These are phyloP conservation scores for Strobilomyces confusus DNA, from an alignment of 768 basidiomycete species.

Conservation along the genomic window DNA sequence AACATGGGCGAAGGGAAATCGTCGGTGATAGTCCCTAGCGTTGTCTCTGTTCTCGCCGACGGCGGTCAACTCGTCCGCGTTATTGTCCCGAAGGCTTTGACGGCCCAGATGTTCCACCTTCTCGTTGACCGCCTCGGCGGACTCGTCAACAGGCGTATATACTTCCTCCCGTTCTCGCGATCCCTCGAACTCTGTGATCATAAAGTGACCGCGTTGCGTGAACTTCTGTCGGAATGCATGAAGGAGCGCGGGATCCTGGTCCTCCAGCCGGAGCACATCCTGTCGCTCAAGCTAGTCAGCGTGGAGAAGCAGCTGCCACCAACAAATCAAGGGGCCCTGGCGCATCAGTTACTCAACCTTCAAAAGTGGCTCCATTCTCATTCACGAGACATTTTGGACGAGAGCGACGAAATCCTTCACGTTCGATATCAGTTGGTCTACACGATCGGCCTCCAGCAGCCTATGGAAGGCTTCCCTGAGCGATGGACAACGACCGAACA, in stretches of 20 bases:
- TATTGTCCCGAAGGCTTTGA: conserved; percentile 18
- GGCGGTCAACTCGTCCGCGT: conserved; percentile 38
- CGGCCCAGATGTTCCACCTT: conserved; percentile 50
- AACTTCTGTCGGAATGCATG: conserved; percentile 38
- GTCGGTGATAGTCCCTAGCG: conserved; percentile 43
- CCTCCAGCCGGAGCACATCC: conserved; percentile 47
- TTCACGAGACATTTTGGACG: too few relatives aligned
- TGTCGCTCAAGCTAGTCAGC: conserved; percentile 47
- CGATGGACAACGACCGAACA: too few relatives aligned
- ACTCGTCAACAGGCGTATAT: conserved; percentile 45
- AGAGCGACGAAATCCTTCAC: too few relatives aligned
- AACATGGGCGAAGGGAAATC: background rate
- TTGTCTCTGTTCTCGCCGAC: conserved; percentile 37
- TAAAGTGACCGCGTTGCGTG: conserved; percentile 22
- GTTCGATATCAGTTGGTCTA: conserved; percentile 33
- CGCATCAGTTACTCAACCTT: conserved; percentile 22
- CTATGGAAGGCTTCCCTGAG: conserved; percentile 28
- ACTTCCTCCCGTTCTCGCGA: conserved; percentile 47
- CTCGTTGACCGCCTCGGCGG: conserved; percentile 41
- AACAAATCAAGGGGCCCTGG: background rate
- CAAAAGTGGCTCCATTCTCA: conserved; percentile 25
- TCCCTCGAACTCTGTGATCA: conserved; percentile 22
- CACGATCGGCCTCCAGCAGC: conserved; percentile 29
- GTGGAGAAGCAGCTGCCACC: conserved; percentile 33
- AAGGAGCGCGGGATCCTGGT: conserved; percentile 41